Percentiles rank a stretch among this genome's conserved stretches.
Conservation (phyloP, 1,284 basidiomycete genomes). For the Puccinia novopanici region DNA sequence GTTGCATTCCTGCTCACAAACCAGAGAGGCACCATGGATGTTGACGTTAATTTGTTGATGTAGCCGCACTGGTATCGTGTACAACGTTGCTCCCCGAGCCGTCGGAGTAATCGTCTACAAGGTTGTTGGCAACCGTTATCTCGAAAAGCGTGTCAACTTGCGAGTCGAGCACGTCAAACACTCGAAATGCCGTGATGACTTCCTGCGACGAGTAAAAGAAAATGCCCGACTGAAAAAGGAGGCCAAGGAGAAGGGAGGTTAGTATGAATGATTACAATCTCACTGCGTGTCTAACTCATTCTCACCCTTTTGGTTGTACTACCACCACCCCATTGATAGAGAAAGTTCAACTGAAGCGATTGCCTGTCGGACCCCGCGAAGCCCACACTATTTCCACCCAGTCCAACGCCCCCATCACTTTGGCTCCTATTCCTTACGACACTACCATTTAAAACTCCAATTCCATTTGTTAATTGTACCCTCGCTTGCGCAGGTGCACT, state of each 20-base stretch:
- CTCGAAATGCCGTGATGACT: slow-evolving; percentile 98
- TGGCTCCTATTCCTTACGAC: slow-evolving; percentile 78
- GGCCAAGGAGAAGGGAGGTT: slow-evolving; percentile 85
- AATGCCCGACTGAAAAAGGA: slow-evolving; percentile 83
- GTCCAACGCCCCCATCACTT: slow-evolving; percentile 88
- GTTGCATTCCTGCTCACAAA: neutral
- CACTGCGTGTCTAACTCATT: neutral
- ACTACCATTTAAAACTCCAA: slow-evolving; percentile 58
- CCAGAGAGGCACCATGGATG: neutral
- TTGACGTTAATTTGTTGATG: neutral
- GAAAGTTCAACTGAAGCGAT: slow-evolving; percentile 80
- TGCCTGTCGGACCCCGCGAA: slow-evolving; percentile 80
- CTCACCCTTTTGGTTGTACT: slow-evolving; percentile 5
- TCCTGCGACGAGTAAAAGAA: slow-evolving; percentile 90
- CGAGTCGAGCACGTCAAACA: slow-evolving; percentile 96
- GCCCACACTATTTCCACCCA: slow-evolving; percentile 73
- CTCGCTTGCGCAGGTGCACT: slow-evolving; percentile 2
- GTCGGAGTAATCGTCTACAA: slow-evolving; percentile 99
- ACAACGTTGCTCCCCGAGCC: slow-evolving; percentile 92
- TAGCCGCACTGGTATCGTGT: slow-evolving; percentile 94
- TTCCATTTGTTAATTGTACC: slow-evolving; percentile 15
- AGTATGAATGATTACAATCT: slow-evolving; percentile 59
- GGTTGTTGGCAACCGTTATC: slow-evolving; percentile 96
- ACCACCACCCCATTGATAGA: slow-evolving; percentile 62
- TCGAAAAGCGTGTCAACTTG: slow-evolving; percentile 99